A percentile compares a stretch with the other conserved stretches of the same genome.
Conservation (phyloP, 306 rosid species). For the Gynostemma pentaphyllum region DNA sequence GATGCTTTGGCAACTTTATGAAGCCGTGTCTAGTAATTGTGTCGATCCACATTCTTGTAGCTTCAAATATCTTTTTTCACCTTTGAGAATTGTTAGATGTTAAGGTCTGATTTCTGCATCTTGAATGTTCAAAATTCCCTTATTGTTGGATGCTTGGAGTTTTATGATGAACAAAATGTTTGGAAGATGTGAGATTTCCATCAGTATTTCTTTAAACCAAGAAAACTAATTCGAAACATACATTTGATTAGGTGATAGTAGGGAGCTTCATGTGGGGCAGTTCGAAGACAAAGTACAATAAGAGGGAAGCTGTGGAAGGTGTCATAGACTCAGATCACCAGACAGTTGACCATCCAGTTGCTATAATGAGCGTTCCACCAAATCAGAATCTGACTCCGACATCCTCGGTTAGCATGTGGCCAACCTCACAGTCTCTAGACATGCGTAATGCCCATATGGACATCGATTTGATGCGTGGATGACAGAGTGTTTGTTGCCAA, state of each 20-base stretch:
- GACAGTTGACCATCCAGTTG: conserved; percentile 36
- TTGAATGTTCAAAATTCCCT: not conserved
- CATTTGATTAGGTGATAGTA: conserved; percentile 54
- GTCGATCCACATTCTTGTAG: no score
- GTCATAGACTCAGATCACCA: conserved; percentile 49
- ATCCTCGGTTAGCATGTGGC: conserved; percentile 58
- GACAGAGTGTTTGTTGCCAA: no score
- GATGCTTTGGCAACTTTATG: no score
- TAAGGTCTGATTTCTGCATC: not conserved
- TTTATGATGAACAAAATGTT: not conserved
- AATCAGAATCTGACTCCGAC: conserved; percentile 47
- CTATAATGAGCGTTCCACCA: conserved; percentile 28
- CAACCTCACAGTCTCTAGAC: conserved; percentile 51
- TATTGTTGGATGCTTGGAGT: not conserved
- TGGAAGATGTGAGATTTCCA: not conserved
- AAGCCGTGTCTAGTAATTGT: no score
- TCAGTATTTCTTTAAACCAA: not conserved
- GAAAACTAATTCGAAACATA: not conserved
- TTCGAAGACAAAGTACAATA: conserved; percentile 54
- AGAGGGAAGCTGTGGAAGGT: conserved; percentile 39
- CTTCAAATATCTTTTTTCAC: no score
- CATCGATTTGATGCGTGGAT: conserved; percentile 97
- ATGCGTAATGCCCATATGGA: conserved; percentile 74
- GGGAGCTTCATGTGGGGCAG: conserved; percentile 93
- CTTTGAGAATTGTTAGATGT: not conserved